Base-by-base conservation (phyloP, 1,284 basidiomycete species). In the Schizopora paradoxa region DNA sequence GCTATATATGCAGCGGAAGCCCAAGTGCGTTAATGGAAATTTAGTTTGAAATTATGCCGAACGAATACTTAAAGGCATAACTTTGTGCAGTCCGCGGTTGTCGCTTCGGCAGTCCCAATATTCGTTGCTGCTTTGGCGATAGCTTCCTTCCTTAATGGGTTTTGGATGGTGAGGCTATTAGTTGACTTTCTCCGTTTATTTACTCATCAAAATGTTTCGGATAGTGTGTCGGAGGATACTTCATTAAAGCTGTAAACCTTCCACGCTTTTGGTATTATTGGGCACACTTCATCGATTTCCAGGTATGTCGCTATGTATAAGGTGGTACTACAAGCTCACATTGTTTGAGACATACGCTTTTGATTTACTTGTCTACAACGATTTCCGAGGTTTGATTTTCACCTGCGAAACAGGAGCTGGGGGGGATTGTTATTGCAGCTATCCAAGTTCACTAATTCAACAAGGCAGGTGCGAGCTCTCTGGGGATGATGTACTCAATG, bases 51-150 rank as follows among this genome's bases (percentile, higher is more conserved):
- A 33, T 31, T 19, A 26, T 41, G 7, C 38, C n/a, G 25, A 7
- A n/a, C 11, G 13, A 44, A 18, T 22, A 18, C 5, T 21, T 6
- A 23, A 5, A 5, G 31, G n/a, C n/a, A n/a, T n/a, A n/a, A 27
- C 34, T 4, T 22, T 22, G 11, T 11, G 28, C 27, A 54, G 57
- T 65, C 66, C 6, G 57, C 76, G 16, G 59, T 82, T 18, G 60
- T 84, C 37, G 72, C 78, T 0, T 66, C 76, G 0, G 39, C 71
- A 8, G 47, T 82, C 0, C 80, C 80, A 0, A 71, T 79, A 41
- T 82, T 82, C 51, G 74, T 82, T 28, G 78, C 77, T 0, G 70
- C 79, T 1, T 65, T 84, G 2, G 79, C 79, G 0, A 64, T 82
- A 2, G 61, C 67, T 14, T 66, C 71, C 1, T 82, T 82, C 56